Percentiles rank a stretch among this genome's conserved stretches.
Evolutionary conservation across 805 yeast species (phyloP).

Genomic region (Saccharomycopsis sp.): DNA sequence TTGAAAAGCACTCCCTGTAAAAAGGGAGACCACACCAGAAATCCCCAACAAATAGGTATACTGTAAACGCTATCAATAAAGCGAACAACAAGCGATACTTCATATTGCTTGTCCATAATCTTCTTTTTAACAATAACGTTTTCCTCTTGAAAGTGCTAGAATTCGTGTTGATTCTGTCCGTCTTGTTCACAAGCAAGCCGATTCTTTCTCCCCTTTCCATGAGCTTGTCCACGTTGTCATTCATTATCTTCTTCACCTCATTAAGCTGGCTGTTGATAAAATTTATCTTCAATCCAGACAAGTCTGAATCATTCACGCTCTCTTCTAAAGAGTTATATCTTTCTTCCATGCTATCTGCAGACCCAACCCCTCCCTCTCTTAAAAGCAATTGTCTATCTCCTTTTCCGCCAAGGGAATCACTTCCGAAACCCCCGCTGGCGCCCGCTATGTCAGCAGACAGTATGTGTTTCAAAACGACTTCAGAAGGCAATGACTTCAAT

Average conservation of each 20-base stretch:
- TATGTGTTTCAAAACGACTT: slow-evolving; percentile 35
- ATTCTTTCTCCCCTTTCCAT: slow-evolving; percentile 67
- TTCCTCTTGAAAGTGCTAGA: slow-evolving; percentile 58
- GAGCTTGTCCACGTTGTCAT: slow-evolving; percentile 62
- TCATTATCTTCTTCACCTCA: slow-evolving; percentile 61
- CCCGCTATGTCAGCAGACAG: slow-evolving; percentile 38
- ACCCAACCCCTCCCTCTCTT: not conserved
- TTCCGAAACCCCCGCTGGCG: slow-evolving; percentile 40
- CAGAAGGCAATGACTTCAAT: slow-evolving; percentile 4
- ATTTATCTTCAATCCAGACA: slow-evolving; percentile 10
- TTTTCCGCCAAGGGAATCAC: slow-evolving; percentile 28
- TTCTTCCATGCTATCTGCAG: not conserved
- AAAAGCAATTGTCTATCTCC: slow-evolving; percentile 30
- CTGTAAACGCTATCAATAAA: slow-evolving; percentile 27
- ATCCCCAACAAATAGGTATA: slow-evolving; percentile 41
- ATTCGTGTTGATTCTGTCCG: slow-evolving; percentile 55
- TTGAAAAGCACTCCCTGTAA: slow-evolving; percentile 36
- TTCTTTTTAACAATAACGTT: slow-evolving; percentile 49
- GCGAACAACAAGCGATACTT: slow-evolving; percentile 28
- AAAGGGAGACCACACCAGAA: slow-evolving; percentile 49
- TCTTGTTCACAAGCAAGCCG: slow-evolving; percentile 58
- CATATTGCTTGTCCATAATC: slow-evolving; percentile 54
- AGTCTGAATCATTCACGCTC: slow-evolving; percentile 1
- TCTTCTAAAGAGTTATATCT: not conserved
- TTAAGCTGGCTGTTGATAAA: slow-evolving; percentile 40